Evolutionary conservation across 2,329 filamentous ascomycete genomes (phyloP), one percentile per base, ranked within the genome.

Genomic region (Aspergillus piperis): DNA sequence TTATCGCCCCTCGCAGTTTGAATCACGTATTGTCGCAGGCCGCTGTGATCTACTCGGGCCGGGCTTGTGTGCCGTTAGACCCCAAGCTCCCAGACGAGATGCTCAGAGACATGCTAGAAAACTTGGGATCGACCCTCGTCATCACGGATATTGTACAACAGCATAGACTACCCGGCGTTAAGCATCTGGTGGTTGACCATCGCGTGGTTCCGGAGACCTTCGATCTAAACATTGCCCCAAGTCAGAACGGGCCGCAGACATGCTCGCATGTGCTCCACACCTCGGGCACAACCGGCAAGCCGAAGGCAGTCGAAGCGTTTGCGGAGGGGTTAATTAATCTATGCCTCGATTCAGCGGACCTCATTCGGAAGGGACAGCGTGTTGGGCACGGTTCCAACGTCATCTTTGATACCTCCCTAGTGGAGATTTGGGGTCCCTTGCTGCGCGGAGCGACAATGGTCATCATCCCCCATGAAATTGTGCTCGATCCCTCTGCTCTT

Each of bases 271-370:
- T 64, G 2, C 30, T 87, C 27, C 90, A 89, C 70, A 90, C 88
- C 1, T 84, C 81, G 3, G 90, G 90, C 2, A 66, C 68, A 1
- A 89, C 92, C 74, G 90, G 89, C 41, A 80, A 83, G 67, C 90
- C 90, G 27, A 95, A 93, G 78, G 90, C 90, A 62, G 92, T 96
- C 8, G 83, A 87, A 58, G 91, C 91, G 69, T 85, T 88, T 3
- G 88, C 91, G 71, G 80, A 38, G 17, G 50, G 59, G 7, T 6
- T 61, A 7, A 53, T 65, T 38, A 62, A 62, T 19, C 56, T 60
- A 11, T 38, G 19, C 15, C 39, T 61, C 1, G 47, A 63, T 6
- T 21, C 36, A 0, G 27, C 48, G 17, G 44, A 54, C 13, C 51
- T 49, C 8, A 39, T 59, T 17, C 38, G 15, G 2, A n/a, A 41